These are phyloP conservation scores for Antrodiella citrinella DNA, from an alignment of 768 basidiomycete species.

Conservation along the genomic window DNA sequence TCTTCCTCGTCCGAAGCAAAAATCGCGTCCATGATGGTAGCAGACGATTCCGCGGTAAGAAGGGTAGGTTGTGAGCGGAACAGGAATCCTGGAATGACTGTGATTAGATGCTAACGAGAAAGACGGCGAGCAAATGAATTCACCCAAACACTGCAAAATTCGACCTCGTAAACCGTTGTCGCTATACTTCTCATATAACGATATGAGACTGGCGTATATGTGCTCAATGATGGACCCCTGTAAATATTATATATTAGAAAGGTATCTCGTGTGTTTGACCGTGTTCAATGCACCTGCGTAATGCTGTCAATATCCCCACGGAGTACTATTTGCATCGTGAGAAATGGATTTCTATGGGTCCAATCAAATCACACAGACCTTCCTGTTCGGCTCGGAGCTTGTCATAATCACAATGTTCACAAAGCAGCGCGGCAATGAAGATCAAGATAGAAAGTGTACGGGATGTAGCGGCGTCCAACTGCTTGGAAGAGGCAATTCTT, in stretches of 20 bases:
- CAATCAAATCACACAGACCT: conserved; percentile 34
- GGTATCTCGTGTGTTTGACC: too few species aligned
- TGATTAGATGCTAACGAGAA: conserved; percentile 1
- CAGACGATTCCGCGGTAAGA: conserved; percentile 76
- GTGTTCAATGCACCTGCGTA: conserved; percentile 19
- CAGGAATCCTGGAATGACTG: conserved; percentile 56
- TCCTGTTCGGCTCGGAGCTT: conserved; percentile 51
- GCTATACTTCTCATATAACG: conserved; percentile 60
- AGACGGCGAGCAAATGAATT: neutral
- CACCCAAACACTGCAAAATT: conserved; percentile 83
- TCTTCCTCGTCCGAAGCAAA: conserved; percentile 72
- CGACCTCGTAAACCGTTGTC: conserved; percentile 57
- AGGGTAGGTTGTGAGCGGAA: conserved; percentile 89
- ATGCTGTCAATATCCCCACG: conserved; percentile 50
- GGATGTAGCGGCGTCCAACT: conserved; percentile 40
- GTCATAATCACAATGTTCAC: conserved; percentile 88
- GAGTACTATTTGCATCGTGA: conserved; percentile 43
- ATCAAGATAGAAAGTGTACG: conserved; percentile 62
- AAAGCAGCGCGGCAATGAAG: conserved; percentile 78
- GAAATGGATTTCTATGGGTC: too few species aligned
- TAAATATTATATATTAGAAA: too few species aligned
- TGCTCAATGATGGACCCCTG: conserved; percentile 76
- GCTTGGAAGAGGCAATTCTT: conserved; percentile 31
- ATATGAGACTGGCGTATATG: conserved; percentile 65
- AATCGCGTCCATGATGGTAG: conserved; percentile 82